Evolutionary conservation across 2,329 filamentous ascomycete genomes (phyloP).

Genomic region (Cordyceps cicadae): DNA sequence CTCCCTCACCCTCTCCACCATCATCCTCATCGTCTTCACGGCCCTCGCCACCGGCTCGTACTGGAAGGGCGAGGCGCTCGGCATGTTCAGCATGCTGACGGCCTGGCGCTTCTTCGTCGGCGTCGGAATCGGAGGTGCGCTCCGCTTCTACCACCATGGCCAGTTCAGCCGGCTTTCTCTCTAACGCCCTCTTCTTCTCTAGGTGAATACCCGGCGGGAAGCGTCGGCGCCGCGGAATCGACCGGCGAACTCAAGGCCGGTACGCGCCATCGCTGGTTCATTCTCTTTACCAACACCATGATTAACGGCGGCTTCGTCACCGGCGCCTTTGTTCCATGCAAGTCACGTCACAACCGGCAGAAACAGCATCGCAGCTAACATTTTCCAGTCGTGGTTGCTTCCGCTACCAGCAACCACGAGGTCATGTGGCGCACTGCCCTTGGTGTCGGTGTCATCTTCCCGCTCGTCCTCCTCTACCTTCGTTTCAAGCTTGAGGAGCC

Average conservation of each 20-base stretch:
- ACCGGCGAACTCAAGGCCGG: conserved; percentile 74
- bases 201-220: conserved; percentile 74
- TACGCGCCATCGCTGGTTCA: conserved; percentile 83
- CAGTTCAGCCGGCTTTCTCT: not conserved
- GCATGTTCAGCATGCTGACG: conserved; percentile 67
- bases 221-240: conserved; percentile 74
- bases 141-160: conserved; percentile 3
- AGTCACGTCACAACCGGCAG: conserved; percentile 15
- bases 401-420: conserved; percentile 53
- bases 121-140: conserved; percentile 64
- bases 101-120: conserved; percentile 79
- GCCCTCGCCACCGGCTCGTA: conserved; percentile 72
- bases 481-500: conserved; percentile 69
- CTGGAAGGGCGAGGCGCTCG: conserved; percentile 56
- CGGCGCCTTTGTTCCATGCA: conserved; percentile 64
- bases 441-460: conserved; percentile 71
- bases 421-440: conserved; percentile 77
- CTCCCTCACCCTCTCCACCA: conserved; percentile 70
- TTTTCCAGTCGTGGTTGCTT: conserved; percentile 36
- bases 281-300: conserved; percentile 81
- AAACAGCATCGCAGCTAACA: conserved; percentile 15
- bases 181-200: not conserved
- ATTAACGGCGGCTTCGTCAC: conserved; percentile 80
- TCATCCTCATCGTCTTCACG: conserved; percentile 80
- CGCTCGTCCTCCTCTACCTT: conserved; percentile 60